Evolutionary conservation across 805 yeast genomes (phyloP), one percentile per base, ranked within the genome.

Genomic region (Candida ulmi): DNA sequence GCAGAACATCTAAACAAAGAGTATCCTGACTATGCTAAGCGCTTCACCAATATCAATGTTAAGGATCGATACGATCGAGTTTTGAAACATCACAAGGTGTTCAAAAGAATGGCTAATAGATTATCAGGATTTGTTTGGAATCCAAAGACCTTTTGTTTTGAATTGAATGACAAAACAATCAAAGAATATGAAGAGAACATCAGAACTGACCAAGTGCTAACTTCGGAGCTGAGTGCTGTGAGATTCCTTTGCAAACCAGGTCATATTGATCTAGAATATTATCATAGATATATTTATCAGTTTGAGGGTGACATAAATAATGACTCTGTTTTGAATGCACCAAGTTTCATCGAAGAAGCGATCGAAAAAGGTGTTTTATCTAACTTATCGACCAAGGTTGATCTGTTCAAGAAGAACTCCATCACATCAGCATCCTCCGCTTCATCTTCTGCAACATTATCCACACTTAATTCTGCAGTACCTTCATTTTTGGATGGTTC

Each of bases 31-130:
- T 49, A 40, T 36, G 48, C 58, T 4, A 54, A 54, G 33, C 37
- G 53, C 16, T 52, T 54, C 36, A 54, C 58, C 17, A 54, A 54
- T 24, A 51, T 54, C 30, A 54, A 54, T 28, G 56, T 54, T 25
- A 54, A 54, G 19, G 57, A 52, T 32, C 49, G 58, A 3, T 54
- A 50, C 36, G 55, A 54, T 19, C 43, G 58, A 3, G 55, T 54
- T 3, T 29, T 54, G 33, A 54, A 51, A 26, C 56, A 54, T 27
- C 58, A 54, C 24, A 45, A 39, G 33, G 50, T 54, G 2, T 52
- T 54, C 35, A 38, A 25, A 18, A 43, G 46, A 17, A 47, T 54
- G 55, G 58, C 58, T 2, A 38, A 42, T 30, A 39, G 44, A 17
- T 19, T 17, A 5, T 45, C 49, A 12, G 55, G 55, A 0, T 54